Percentiles rank a stretch among this genome's conserved stretches.
phyloP scores from a whole-genome alignment of 805 yeast species.

The Schizosaccharomyces japonicus region DNA sequence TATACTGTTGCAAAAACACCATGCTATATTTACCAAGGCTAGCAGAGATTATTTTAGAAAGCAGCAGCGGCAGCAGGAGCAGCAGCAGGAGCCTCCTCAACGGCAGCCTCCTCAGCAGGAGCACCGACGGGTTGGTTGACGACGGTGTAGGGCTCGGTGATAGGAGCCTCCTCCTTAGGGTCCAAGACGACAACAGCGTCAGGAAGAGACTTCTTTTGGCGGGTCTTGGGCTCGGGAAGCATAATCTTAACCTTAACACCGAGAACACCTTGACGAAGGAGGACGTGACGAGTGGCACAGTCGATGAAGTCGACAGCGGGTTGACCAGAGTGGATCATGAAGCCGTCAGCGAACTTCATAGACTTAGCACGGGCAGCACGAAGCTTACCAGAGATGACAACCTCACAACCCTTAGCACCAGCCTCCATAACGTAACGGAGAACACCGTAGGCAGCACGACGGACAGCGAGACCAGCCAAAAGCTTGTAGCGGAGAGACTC shows the following conservation, averaged over 20 bases:
- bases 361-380: constrained; percentile 99
- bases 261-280: constrained; percentile 98
- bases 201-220: constrained; percentile 68
- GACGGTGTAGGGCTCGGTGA: constrained; percentile 29
- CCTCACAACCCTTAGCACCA: constrained; percentile 99
- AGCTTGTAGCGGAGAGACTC: constrained; percentile 96
- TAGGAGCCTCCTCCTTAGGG: constrained; percentile 84
- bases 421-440: constrained; percentile 99
- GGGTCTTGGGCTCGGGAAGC: constrained; percentile 51
- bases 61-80: background rate
- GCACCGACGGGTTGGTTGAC: constrained; percentile 2
- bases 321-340: constrained; percentile 99
- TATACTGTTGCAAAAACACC: background rate
- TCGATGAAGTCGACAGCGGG: constrained; percentile 97
- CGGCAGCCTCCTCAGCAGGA: constrained; percentile 2
- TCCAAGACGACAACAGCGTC: constrained; percentile 71
- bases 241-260: constrained; percentile 98
- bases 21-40: background rate
- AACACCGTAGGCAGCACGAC: constrained; percentile 99
- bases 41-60: background rate
- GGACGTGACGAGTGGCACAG: constrained; percentile 96
- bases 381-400: constrained; percentile 96
- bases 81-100: background rate
- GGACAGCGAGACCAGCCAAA: constrained; percentile 94
- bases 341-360: constrained; percentile 98